Percentiles rank a stretch among this genome's conserved stretches.
Evolutionary conservation across 2,329 filamentous ascomycete genomes (phyloP).

Genomic region (Aspergillus fumigatiaffinis): DNA sequence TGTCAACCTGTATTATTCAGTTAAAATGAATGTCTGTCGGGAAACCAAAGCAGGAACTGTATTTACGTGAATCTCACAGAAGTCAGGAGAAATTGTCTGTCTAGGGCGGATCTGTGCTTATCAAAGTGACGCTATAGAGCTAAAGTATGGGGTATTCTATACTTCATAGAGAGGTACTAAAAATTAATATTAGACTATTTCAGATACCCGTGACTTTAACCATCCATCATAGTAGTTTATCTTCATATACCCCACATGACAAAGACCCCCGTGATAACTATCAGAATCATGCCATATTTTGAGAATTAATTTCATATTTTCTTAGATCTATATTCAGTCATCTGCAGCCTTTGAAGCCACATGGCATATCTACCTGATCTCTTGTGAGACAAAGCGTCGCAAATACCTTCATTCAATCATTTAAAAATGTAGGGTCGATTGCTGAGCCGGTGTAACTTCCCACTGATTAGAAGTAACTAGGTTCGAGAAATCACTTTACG

Average conservation of each 20-base stretch:
- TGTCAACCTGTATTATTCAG: not conserved
- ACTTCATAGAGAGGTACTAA: too few relatives aligned
- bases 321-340: not conserved
- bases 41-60: not conserved
- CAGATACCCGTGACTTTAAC: not conserved
- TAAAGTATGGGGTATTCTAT: not conserved
- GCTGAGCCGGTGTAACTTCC: not conserved
- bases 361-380: not conserved
- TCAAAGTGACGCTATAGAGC: not conserved
- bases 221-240: not conserved
- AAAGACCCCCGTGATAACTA: not conserved
- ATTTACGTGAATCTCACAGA: not conserved
- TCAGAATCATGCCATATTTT: not conserved
- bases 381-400: not conserved
- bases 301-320: not conserved
- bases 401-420: not conserved
- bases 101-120: not conserved
- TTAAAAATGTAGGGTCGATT: not conserved
- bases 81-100: not conserved
- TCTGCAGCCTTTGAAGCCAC: not conserved
- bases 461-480: conserved; percentile 43
- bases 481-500: conserved; percentile 99
- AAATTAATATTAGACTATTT: too few relatives aligned
- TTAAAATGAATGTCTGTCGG: not conserved
- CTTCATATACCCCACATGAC: not conserved